phyloP scores from a whole-genome alignment of 1,284 basidiomycete genomes.

The Boletus semigastroideus region DNA sequence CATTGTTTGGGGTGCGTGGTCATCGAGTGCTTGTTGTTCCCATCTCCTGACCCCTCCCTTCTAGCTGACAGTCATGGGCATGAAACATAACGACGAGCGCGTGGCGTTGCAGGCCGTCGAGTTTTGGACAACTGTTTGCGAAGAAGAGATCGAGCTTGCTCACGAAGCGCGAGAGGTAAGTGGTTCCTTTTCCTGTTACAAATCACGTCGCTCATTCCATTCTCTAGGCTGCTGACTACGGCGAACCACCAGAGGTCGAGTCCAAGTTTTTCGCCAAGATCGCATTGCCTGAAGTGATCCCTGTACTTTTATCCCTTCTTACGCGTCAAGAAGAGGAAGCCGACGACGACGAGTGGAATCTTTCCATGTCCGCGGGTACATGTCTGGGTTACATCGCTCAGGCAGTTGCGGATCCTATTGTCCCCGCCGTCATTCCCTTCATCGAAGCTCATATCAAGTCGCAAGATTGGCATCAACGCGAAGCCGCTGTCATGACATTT shows the following conservation, averaged over 20 bases:
- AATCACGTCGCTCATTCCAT: conserved; percentile 8
- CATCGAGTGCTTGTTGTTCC: conserved; percentile 5
- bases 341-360: conserved; percentile 99
- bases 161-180: conserved; percentile 87
- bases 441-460: conserved; percentile 95
- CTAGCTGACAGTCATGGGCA: conserved; percentile 96
- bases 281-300: conserved; percentile 92
- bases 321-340: conserved; percentile 96
- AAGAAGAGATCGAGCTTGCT: conserved; percentile 94
- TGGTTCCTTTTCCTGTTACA: neutral
- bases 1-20: conserved; percentile 86
- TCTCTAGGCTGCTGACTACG: conserved; percentile 81
- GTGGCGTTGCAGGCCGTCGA: conserved; percentile 97
- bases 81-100: conserved; percentile 90
- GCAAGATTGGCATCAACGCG: conserved; percentile 92
- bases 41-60: conserved; percentile 24
- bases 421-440: conserved; percentile 93
- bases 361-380: conserved; percentile 96
- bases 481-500: conserved; percentile 98
- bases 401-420: conserved; percentile 90
- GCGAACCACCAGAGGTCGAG: conserved; percentile 86
- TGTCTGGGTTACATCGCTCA: conserved; percentile 89
- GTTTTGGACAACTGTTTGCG: conserved; percentile 99
- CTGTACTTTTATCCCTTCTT: conserved; percentile 87
- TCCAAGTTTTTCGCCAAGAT: conserved; percentile 93